Base-by-base conservation (phyloP, 106 monocot species). In the Ottelia alismoides region DNA sequence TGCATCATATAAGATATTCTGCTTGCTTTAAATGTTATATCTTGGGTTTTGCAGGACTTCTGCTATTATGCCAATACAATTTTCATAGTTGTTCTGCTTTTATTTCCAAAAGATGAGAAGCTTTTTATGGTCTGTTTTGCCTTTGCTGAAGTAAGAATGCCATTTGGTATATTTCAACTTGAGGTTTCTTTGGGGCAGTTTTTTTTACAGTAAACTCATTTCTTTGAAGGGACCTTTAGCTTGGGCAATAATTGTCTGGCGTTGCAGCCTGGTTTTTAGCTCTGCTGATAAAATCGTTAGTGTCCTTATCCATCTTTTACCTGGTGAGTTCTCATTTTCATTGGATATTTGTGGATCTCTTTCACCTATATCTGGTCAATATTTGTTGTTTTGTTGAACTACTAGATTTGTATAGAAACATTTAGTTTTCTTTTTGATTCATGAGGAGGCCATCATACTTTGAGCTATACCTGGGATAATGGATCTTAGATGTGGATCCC, bases 111-210 rank as follows among this genome's bases (percentile, higher is more conserved):
- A 46, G 67, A 99, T 73, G 90, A 90, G 74, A 99, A 99, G 63
- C 70, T 99, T 54, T 99, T 90, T 70, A 99, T 99, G 98, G 79
- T 99, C 60, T 99, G 98, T 79, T 99, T 99, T 66, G 85, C 98
- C 28, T 99, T 99, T 77, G 90, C 90, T 35, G 98, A 99, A 73
- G 98, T 99, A 90, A 74, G 89, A 27, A 23, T 29, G 0, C 9
- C 18, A 3, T 2, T 55, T 25, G 6, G 31, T 65, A 11, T 30
- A 24, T 3, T 24, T 7, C 6, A 43, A 7, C 6, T 43, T 43
- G 16, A 43, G 16, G 6, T 16, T 7, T 45, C 47, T 23, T 22
- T 53, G 11, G 61, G 11, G 28, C 12, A 30, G 25, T 60, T 26
- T 29, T 46, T 57, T 5, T 32, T 44, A 21, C 12, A 14, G 18